These are phyloP conservation scores for Oryza meridionalis DNA, from an alignment of 176 grass and related monocot genomes.

Conservation along the genomic window DNA sequence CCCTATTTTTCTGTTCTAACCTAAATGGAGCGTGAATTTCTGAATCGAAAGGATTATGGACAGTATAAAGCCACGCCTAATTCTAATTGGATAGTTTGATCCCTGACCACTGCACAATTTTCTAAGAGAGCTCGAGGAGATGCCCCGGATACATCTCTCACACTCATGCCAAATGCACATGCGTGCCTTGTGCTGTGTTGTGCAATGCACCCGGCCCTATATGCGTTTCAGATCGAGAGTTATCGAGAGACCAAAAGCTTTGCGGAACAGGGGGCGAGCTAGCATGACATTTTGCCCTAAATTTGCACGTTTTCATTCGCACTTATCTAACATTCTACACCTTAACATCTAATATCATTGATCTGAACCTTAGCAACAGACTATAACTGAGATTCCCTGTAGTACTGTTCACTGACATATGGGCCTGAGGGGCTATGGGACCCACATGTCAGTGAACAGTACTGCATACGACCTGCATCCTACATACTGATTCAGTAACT, in stretches of 20 bases:
- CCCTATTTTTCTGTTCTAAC: background rate
- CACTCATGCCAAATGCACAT: background rate
- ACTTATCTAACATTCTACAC: background rate
- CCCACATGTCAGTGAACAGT: no score
- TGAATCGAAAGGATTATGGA: background rate
- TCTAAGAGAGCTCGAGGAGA: background rate
- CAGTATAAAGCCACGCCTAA: background rate
- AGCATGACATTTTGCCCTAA: background rate
- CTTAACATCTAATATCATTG: no score
- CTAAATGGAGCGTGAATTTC: background rate
- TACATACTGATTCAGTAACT: no score
- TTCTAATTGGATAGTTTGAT: background rate
- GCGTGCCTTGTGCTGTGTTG: background rate
- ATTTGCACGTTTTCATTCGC: background rate
- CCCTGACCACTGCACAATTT: background rate
- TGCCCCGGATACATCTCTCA: background rate
- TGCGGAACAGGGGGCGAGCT: background rate
- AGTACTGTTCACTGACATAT: no score
- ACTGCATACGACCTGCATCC: no score
- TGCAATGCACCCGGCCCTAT: no score
- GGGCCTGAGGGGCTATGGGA: no score
- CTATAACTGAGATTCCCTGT: no score
- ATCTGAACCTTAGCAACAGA: no score
- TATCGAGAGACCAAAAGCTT: background rate
- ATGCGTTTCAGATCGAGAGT: background rate